Base-by-base conservation (phyloP, 2,329 filamentous ascomycete genomes). In the Pyrenochaeta sp. region DNA sequence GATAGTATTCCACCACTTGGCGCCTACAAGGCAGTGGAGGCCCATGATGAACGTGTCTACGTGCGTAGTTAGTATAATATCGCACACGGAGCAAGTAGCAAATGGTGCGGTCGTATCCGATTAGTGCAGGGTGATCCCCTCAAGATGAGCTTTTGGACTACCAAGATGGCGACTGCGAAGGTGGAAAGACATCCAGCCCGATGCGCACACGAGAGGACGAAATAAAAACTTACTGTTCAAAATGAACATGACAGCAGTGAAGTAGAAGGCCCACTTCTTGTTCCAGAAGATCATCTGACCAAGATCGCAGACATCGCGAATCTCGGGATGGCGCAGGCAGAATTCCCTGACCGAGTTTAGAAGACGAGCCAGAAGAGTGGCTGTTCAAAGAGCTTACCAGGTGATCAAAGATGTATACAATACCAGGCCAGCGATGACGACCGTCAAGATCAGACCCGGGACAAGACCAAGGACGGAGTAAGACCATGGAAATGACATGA, bases 401-500 rank as follows among this genome's bases (percentile, higher is more conserved):
- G 88, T 80, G 42, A 86, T 83, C 52, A 91, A 78, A 22, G 87
- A 93, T 47, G 93, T 97, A 77, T 97, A 97, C 5, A 96, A 82
- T 1, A 97, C 93, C 19, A 93, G 78, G 5, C 80, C 84, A 27
- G 93, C 92, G 57, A 96, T 85, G 30, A 94, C 85, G 1, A 91
- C 83, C 0, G 93, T 97, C 73, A 96, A 75, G 61, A 97, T 94
- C 52, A 97, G 77, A 25, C 91, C 93, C 0, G 93, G 93, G 0
- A 97, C 91, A 15, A 97, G 84, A 7, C 93, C 93, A 7, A 97
- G 85, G 28, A 94, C 81, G 43, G 92, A 91, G 78, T 97, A 97
- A 0, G 92, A 96, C 85, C 91, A 96, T 0, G 93, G 93, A 68
- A 97, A 97, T 50, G 91, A 96, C 93, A 97, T 97, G 74, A 97